phyloP scores from a whole-genome alignment of 2,329 filamentous ascomycete genomes.

The Monilinia polystroma region DNA sequence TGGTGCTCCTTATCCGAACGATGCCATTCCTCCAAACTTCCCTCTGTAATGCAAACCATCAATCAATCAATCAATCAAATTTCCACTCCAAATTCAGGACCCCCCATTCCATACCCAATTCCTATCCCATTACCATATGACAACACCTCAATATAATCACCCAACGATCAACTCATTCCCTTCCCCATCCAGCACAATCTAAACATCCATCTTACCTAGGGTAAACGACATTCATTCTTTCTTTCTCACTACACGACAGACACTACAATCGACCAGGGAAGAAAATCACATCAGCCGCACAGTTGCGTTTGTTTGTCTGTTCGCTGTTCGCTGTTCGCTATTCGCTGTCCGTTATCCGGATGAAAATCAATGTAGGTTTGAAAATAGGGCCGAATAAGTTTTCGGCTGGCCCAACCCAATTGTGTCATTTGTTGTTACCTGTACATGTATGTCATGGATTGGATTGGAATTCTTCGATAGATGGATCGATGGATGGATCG shows the following conservation, averaged over 20 bases:
- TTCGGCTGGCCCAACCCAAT: background rate
- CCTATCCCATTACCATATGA: too few species aligned
- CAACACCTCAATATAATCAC: too few species aligned
- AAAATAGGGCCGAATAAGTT: conserved; percentile 20
- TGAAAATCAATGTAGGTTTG: conserved; percentile 17
- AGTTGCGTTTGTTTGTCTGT: conserved; percentile 8
- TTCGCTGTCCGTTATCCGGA: background rate
- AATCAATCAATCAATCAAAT: too few species aligned
- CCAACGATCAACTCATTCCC: too few species aligned
- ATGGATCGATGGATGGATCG: background rate
- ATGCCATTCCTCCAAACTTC: background rate
- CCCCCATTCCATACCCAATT: too few species aligned
- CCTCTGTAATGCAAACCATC: background rate
- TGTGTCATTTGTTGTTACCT: conserved; percentile 13
- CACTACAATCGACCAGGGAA: background rate
- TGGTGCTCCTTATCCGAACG: background rate
- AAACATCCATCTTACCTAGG: too few species aligned
- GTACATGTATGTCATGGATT: background rate
- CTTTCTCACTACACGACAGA: too few species aligned
- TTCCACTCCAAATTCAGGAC: too few species aligned
- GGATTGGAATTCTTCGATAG: background rate
- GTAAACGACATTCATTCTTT: too few species aligned
- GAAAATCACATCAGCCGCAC: background rate
- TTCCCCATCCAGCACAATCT: too few species aligned
- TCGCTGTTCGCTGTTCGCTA: too few species aligned